phyloP scores from a whole-genome alignment of 192 early-diverging fungal species.

The Backusella australiensis region DNA sequence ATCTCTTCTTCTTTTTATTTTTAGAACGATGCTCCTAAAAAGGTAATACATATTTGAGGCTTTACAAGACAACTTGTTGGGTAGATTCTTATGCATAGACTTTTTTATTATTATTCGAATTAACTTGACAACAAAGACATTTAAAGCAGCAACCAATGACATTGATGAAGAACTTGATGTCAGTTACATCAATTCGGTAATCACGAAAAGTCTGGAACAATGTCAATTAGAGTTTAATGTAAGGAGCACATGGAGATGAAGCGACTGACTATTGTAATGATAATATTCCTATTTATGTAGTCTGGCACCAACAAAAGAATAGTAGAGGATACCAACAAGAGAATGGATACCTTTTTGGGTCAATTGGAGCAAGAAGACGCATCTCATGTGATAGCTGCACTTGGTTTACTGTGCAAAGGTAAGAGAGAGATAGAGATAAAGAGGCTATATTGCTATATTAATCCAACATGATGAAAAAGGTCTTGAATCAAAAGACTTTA shows the following conservation, averaged over 20 bases:
- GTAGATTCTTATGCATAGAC: neutral
- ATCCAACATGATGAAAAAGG: conserved; percentile 16
- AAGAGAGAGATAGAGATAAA: no score
- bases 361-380: conserved; percentile 6
- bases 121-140: neutral
- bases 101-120: neutral
- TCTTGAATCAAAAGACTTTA: conserved; percentile 33
- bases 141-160: neutral
- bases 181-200: neutral
- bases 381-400: neutral
- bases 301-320: conserved; percentile 9
- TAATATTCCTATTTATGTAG: neutral
- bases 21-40: conserved; percentile 15
- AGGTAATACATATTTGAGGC: neutral
- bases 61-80: neutral
- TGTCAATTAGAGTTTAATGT: neutral
- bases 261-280: no score
- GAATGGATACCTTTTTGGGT: neutral
- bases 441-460: neutral
- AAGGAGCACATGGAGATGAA: neutral
- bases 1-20: neutral
- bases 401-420: neutral
- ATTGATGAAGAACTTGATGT: neutral
- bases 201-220: neutral
- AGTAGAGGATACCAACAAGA: conserved; percentile 3